These are phyloP conservation scores for Debaryomycetaceae sp. DNA, from an alignment of 1,139 yeast species.

Conservation along the genomic window DNA sequence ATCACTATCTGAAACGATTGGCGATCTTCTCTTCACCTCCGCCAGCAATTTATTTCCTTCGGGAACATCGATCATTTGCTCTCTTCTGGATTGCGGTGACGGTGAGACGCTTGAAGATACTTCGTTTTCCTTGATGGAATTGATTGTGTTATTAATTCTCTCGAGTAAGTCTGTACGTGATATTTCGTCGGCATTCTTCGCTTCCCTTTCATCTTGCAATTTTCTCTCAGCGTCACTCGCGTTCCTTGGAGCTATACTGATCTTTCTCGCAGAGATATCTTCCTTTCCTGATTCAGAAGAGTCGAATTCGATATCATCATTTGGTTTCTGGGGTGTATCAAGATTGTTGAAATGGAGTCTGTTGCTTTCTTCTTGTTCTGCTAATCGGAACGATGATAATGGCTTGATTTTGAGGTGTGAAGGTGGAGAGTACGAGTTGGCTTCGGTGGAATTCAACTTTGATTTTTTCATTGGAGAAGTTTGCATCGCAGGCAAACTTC, in stretches of 20 bases:
- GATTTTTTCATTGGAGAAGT: constrained; percentile 1
- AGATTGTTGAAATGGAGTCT: neutral
- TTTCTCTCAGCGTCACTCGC: neutral
- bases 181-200: constrained; percentile 6
- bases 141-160: constrained; percentile 15
- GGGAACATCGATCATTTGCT: neutral
- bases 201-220: neutral
- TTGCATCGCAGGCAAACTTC: constrained; percentile 3
- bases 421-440: constrained; percentile 10
- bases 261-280: neutral
- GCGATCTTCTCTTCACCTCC: neutral
- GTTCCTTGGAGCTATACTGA: neutral
- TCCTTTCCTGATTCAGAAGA: constrained; percentile 11
- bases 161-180: constrained; percentile 17
- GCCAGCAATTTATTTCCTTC: neutral
- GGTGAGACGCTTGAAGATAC: neutral
- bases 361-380: neutral
- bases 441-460: neutral
- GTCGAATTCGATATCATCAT: constrained; percentile 16
- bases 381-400: neutral
- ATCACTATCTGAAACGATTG: neutral
- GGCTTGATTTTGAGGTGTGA: constrained; percentile 12
- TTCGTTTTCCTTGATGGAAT: constrained; percentile 11
- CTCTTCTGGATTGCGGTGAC: neutral
- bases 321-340: neutral